Conservation (phyloP, 306 rosid species). For the Morella rubra region DNA sequence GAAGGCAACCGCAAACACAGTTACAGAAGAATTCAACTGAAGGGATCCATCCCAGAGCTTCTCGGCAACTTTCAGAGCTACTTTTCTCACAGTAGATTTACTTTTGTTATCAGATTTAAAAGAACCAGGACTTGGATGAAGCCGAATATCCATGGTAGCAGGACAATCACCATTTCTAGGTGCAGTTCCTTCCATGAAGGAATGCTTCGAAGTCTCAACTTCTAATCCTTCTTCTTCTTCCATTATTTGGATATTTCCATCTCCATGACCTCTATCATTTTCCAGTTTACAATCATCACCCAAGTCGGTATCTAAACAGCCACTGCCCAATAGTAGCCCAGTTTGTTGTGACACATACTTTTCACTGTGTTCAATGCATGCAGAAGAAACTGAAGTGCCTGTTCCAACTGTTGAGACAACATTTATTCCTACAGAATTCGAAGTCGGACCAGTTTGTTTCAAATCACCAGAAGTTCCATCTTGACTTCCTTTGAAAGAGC, state of each 20-base stretch:
- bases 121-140: conserved; percentile 7
- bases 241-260: background rate
- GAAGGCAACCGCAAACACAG: conserved; percentile 28
- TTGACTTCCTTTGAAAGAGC: background rate
- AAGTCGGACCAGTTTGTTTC: conserved; percentile 3
- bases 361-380: background rate
- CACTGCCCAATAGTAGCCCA: background rate
- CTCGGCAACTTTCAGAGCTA: conserved; percentile 11
- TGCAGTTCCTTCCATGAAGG: conserved; percentile 8
- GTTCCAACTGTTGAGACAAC: background rate
- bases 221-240: conserved; percentile 10
- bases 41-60: conserved; percentile 34
- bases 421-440: conserved; percentile 3
- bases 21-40: conserved; percentile 25
- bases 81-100: conserved; percentile 12
- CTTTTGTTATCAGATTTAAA: background rate
- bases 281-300: conserved; percentile 5
- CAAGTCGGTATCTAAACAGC: background rate
- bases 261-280: conserved; percentile 7
- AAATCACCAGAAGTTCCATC: background rate
- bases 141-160: conserved; percentile 3
- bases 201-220: background rate
- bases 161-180: conserved; percentile 1
- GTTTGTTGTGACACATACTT: background rate
- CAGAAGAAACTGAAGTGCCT: background rate